Evolutionary conservation across 164 flowering plant genomes (phyloP).

Genomic region (Kingdonia uniflora): DNA sequence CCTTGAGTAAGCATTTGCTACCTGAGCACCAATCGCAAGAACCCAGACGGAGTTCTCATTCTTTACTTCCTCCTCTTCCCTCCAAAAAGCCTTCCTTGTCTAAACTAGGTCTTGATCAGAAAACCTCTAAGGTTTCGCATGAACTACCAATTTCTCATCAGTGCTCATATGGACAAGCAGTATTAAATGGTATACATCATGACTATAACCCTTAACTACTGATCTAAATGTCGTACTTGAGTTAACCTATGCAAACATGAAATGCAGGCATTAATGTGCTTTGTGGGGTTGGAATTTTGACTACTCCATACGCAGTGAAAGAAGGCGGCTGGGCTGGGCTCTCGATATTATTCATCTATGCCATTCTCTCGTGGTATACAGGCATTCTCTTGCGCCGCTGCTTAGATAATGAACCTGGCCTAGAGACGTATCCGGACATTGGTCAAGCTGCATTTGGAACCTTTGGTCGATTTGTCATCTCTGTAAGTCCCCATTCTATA

Average conservation of each 20-base stretch:
- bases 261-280: slow-evolving; percentile 76
- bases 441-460: background rate
- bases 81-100: slow-evolving; percentile 27
- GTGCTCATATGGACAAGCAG: slow-evolving; percentile 74
- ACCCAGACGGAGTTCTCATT: slow-evolving; percentile 55
- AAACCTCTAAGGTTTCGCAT: slow-evolving; percentile 40
- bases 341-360: background rate
- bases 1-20: slow-evolving; percentile 49
- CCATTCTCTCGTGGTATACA: background rate
- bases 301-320: slow-evolving; percentile 14
- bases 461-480: background rate
- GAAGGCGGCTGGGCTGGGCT: background rate
- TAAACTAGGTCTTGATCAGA: slow-evolving; percentile 25
- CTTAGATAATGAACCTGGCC: background rate
- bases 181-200: slow-evolving; percentile 57
- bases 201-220: background rate
- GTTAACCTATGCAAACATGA: slow-evolving; percentile 1
- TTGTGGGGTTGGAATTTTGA: slow-evolving; percentile 91
- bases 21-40: slow-evolving; percentile 24
- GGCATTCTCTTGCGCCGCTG: background rate
- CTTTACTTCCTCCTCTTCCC: slow-evolving; percentile 51
- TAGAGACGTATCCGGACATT: background rate
- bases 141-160: slow-evolving; percentile 50
- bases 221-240: too few species aligned
- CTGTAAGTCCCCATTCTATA: slow-evolving; percentile 1